Evolutionary conservation across 345 rosid genomes (phyloP), one percentile per base, ranked within the genome.

Genomic region (Kandelia obovata): DNA sequence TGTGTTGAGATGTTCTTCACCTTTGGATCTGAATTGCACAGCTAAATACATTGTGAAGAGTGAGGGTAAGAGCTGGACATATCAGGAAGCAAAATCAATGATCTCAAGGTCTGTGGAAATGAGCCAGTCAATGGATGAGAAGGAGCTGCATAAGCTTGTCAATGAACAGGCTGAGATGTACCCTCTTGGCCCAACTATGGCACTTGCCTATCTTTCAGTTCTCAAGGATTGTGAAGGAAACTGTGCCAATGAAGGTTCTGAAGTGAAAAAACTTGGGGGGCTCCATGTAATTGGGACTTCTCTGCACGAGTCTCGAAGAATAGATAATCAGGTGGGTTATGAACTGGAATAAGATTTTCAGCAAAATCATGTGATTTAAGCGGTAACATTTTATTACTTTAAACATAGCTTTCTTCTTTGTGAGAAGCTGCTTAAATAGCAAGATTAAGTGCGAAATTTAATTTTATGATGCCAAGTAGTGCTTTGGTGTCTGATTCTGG

Each of bases 241-340:
- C 75, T 89, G 89, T 83, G 79, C 74, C 72, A 80, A 70, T 73
- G 98, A 93, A 82, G 98, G 98, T 56, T 83, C 83, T 77, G 97
- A 93, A 83, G 98, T 93, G 69, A 93, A 91, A 81, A 83, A 84
- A 71, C 94, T 93, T 58, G 98, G 98, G 68, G 98, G 98, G 35
- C 97, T 93, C 71, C 98, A 93, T 80, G 98, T 93, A 53, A 86
- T 88, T 51, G 98, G 98, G 25, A 91, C 98, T 77, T 93, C 98
- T 65, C 81, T 93, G 83, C 97, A 93, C 34, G 98, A 93, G 67
- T 93, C 98, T 64, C 89, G 98, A 68, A 89, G 98, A 81, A 93
- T 91, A 72, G 98, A 93, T 88, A 91, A 93, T 63, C 98, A 93
- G 89, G 98, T 87, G 67, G 79, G 81, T 69, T 39, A 59, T 65